Percentiles rank a stretch among this genome's conserved stretches.
Conservation (phyloP, 2,329 filamentous ascomycete species). For the Paraphaeosphaeria sporulosa region DNA sequence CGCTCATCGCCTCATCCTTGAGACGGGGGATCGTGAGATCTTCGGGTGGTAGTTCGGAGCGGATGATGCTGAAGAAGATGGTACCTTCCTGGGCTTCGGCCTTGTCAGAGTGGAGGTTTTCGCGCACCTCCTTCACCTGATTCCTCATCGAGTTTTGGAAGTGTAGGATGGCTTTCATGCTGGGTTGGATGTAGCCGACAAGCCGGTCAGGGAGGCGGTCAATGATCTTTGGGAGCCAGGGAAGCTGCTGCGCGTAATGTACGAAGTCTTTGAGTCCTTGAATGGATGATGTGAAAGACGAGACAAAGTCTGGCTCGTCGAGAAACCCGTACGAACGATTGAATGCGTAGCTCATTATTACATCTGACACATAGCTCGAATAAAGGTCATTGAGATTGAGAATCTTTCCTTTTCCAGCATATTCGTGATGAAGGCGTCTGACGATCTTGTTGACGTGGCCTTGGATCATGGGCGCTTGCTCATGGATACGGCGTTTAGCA, state of each 20-base stretch:
- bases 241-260: background rate
- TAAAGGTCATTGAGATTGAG: background rate
- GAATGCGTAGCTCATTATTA: background rate
- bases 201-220: background rate
- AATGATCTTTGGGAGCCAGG: background rate
- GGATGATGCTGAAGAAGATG: conserved; percentile 43
- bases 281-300: background rate
- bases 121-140: too few species aligned
- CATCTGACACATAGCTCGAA: background rate
- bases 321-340: background rate
- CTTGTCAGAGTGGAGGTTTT: too few species aligned
- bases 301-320: background rate
- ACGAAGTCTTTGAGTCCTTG: background rate
- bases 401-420: background rate
- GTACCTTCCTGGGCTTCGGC: conserved; percentile 14
- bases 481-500: conserved; percentile 19
- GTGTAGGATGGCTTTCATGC: background rate
- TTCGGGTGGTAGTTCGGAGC: conserved; percentile 30
- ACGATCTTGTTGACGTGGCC: background rate
- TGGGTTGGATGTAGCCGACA: background rate
- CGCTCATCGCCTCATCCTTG: conserved; percentile 15
- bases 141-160: background rate
- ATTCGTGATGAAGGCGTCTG: background rate
- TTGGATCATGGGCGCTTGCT: conserved; percentile 25
- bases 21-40: conserved; percentile 23